Conservation (phyloP, 495 filamentous ascomycete species). For the Penicillium verhagenii region DNA sequence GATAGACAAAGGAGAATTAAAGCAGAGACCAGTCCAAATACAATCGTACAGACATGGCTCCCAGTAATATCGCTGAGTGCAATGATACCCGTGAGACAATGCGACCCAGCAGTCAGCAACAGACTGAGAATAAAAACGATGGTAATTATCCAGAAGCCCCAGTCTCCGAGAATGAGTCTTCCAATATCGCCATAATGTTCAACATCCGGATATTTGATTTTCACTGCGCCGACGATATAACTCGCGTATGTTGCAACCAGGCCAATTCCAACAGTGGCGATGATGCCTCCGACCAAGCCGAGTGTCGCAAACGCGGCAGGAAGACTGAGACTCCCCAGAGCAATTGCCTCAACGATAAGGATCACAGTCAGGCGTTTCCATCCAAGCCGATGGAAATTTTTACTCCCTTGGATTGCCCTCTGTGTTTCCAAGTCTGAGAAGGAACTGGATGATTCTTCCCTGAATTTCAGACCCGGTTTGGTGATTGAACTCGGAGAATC, state of each 20-base stretch:
- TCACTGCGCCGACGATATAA: constrained; percentile 66
- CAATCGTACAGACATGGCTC: constrained; percentile 57
- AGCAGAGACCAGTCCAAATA: constrained; percentile 59
- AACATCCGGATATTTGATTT: constrained; percentile 59
- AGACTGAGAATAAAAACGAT: constrained; percentile 57
- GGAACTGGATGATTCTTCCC: background rate
- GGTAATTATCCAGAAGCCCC: constrained; percentile 59
- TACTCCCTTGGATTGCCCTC: background rate
- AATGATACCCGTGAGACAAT: constrained; percentile 67
- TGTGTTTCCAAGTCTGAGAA: background rate
- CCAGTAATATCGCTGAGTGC: constrained; percentile 58
- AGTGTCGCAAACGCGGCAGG: constrained; percentile 57
- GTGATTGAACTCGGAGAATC: background rate
- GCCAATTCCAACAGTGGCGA: constrained; percentile 55
- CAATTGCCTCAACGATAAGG: constrained; percentile 62
- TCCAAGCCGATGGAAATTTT: constrained; percentile 13
- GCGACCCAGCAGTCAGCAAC: constrained; percentile 63
- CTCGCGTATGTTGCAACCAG: constrained; percentile 65
- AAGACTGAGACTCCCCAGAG: constrained; percentile 53
- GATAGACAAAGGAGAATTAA: constrained; percentile 57
- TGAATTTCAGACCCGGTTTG: background rate
- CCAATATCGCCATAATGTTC: constrained; percentile 63
- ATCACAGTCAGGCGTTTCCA: constrained; percentile 21
- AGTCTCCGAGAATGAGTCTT: constrained; percentile 53
- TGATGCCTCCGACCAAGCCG: constrained; percentile 54